Percentiles rank a stretch among this genome's conserved stretches.
phyloP scores from a whole-genome alignment of 768 basidiomycete genomes.

The Gelatoporia subvermispora region DNA sequence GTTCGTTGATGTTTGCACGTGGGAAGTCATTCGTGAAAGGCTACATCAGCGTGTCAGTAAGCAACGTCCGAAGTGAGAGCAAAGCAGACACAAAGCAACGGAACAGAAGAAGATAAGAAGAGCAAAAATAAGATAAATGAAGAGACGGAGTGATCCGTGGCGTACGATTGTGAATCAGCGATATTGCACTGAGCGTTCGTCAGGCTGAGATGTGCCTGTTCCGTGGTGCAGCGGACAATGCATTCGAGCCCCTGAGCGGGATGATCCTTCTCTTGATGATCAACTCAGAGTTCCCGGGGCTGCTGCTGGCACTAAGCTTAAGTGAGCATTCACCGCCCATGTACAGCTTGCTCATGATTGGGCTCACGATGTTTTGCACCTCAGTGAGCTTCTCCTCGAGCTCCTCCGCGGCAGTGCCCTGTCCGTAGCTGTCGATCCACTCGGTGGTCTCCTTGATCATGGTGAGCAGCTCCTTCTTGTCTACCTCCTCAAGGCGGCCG shows the following conservation, averaged over 20 bases:
- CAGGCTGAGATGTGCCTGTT: too few species aligned
- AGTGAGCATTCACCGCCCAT: slow-evolving; percentile 25
- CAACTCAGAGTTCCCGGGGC: too few species aligned
- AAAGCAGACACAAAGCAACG: too few species aligned
- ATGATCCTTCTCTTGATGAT: too few species aligned
- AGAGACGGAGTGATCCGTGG: too few species aligned
- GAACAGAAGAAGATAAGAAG: too few species aligned
- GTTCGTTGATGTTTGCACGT: slow-evolving; percentile 18
- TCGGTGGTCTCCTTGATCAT: slow-evolving; percentile 86
- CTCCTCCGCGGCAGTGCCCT: slow-evolving; percentile 76
- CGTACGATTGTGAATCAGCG: too few species aligned
- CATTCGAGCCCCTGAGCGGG: too few species aligned
- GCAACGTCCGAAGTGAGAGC: neutral
- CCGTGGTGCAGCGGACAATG: too few species aligned
- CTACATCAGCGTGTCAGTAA: slow-evolving; percentile 1
- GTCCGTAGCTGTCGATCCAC: slow-evolving; percentile 87
- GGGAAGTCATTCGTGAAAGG: slow-evolving; percentile 17
- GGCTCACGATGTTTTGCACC: slow-evolving; percentile 71
- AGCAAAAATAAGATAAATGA: too few species aligned
- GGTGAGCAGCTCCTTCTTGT: slow-evolving; percentile 79
- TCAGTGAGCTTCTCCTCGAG: slow-evolving; percentile 85
- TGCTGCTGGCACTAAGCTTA: too few species aligned
- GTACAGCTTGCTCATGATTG: slow-evolving; percentile 86
- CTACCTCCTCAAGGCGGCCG: slow-evolving; percentile 76
- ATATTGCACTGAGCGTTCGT: too few species aligned